phyloP scores from a whole-genome alignment of 106 monocot genomes.

The Apostasia ramifera region DNA sequence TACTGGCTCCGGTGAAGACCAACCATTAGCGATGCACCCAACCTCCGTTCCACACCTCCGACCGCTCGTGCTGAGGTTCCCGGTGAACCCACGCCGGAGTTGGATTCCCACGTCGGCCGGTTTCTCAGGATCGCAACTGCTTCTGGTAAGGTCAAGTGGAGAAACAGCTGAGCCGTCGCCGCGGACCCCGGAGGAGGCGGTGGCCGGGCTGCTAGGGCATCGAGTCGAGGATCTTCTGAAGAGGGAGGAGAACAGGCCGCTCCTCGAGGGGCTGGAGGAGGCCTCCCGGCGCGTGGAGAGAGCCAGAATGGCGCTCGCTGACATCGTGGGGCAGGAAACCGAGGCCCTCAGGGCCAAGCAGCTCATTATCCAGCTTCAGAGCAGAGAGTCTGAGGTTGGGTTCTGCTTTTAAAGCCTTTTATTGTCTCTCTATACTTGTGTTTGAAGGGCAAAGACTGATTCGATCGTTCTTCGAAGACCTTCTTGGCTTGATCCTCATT shows the following conservation, averaged over 20 bases:
- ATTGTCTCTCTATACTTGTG: background rate
- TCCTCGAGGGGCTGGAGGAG: constrained; percentile 54
- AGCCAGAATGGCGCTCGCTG: constrained; percentile 55
- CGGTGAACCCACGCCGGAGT: background rate
- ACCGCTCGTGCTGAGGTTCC: background rate
- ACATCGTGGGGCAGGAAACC: constrained; percentile 59
- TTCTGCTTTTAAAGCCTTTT: background rate
- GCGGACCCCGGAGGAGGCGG: background rate
- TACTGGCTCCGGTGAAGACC: too few species aligned
- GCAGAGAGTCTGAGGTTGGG: constrained; percentile 49
- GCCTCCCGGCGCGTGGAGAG: constrained; percentile 58
- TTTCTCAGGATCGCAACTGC: background rate
- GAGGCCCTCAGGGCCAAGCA: constrained; percentile 32
- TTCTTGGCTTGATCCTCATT: too few species aligned
- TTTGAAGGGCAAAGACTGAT: background rate
- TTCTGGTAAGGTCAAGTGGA: background rate
- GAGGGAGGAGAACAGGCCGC: constrained; percentile 59
- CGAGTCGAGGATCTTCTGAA: constrained; percentile 66
- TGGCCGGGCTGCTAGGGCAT: constrained; percentile 36
- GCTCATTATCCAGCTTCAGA: constrained; percentile 42
- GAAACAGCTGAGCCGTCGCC: constrained; percentile 1
- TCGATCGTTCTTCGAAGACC: too few species aligned
- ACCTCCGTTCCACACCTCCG: background rate
- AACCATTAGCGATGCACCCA: background rate
- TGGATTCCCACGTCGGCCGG: background rate